Evolutionary conservation across 371 early-diverging fungal genomes (phyloP).

Genomic region (Fennellomyces sp.): DNA sequence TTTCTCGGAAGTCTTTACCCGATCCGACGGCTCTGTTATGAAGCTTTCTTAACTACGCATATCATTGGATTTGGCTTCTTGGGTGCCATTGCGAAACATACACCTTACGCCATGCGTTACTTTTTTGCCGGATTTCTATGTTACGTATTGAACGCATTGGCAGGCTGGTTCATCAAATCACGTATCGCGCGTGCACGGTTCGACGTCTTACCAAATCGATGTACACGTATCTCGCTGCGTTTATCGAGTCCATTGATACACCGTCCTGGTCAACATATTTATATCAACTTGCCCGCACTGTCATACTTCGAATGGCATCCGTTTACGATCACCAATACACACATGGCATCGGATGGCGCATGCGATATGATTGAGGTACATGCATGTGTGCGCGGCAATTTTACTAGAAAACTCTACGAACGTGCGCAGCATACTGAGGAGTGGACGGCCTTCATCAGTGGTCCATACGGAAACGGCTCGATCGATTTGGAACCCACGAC

Average conservation of each 20-base stretch:
- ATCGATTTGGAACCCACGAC: slow-evolving; percentile 12
- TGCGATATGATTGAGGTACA: slow-evolving; percentile 43
- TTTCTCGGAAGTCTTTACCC: slow-evolving; percentile 53
- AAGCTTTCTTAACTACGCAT: slow-evolving; percentile 53
- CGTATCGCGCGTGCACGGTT: slow-evolving; percentile 49
- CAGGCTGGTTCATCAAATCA: slow-evolving; percentile 61
- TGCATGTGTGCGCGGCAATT: slow-evolving; percentile 57
- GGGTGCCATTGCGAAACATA: slow-evolving; percentile 55
- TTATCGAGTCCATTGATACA: slow-evolving; percentile 40
- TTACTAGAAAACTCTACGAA: slow-evolving; percentile 44
- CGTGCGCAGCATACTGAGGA: slow-evolving; percentile 37
- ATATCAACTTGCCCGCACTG: slow-evolving; percentile 56
- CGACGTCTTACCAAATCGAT: slow-evolving; percentile 41
- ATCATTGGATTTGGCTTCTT: slow-evolving; percentile 51
- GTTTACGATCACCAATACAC: slow-evolving; percentile 56
- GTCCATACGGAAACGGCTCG: slow-evolving; percentile 49
- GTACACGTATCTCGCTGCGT: slow-evolving; percentile 51
- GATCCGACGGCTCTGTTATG: slow-evolving; percentile 52
- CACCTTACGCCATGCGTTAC: slow-evolving; percentile 66
- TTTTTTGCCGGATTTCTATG: slow-evolving; percentile 54
- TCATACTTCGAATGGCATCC: slow-evolving; percentile 67
- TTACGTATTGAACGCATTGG: slow-evolving; percentile 49
- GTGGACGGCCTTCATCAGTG: slow-evolving; percentile 47
- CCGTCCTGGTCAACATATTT: slow-evolving; percentile 58
- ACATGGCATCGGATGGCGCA: slow-evolving; percentile 8